phyloP scores from a whole-genome alignment of 2,329 filamentous ascomycete genomes.

The Laburnicola sp. region DNA sequence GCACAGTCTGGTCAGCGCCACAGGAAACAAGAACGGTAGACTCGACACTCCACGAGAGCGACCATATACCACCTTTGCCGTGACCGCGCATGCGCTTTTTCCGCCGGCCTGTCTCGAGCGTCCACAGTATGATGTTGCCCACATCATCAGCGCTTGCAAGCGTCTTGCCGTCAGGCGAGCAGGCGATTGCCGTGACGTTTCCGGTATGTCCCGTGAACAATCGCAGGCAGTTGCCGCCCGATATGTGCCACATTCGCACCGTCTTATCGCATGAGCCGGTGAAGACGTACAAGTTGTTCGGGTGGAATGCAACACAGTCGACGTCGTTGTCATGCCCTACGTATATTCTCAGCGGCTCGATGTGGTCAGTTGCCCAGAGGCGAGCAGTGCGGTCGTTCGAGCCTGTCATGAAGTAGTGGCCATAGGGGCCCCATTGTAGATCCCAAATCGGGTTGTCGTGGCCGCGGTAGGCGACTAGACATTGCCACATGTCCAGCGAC shows the following conservation, averaged over 20 bases:
- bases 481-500: slow-evolving; percentile 91
- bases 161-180: slow-evolving; percentile 83
- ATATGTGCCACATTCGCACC: slow-evolving; percentile 96
- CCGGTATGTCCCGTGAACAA: slow-evolving; percentile 91
- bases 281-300: slow-evolving; percentile 91
- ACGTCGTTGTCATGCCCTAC: slow-evolving; percentile 92
- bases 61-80: slow-evolving; percentile 90
- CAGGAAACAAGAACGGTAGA: slow-evolving; percentile 88
- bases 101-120: slow-evolving; percentile 79
- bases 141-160: slow-evolving; percentile 88
- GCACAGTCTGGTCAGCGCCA: slow-evolving; percentile 88
- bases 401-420: slow-evolving; percentile 89
- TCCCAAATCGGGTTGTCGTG: slow-evolving; percentile 90
- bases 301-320: slow-evolving; percentile 91
- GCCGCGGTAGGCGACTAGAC: slow-evolving; percentile 89
- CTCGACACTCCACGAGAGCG: slow-evolving; percentile 89
- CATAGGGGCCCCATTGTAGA: slow-evolving; percentile 85
- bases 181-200: slow-evolving; percentile 81
- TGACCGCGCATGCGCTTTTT: slow-evolving; percentile 95
- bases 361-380: slow-evolving; percentile 90
- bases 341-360: slow-evolving; percentile 83
- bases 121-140: slow-evolving; percentile 93
- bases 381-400: slow-evolving; percentile 89
- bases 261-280: slow-evolving; percentile 92
- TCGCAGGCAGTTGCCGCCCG: slow-evolving; percentile 81